Evolutionary conservation across 345 rosid genomes (phyloP).

Genomic region (Eucalyptus marginata): DNA sequence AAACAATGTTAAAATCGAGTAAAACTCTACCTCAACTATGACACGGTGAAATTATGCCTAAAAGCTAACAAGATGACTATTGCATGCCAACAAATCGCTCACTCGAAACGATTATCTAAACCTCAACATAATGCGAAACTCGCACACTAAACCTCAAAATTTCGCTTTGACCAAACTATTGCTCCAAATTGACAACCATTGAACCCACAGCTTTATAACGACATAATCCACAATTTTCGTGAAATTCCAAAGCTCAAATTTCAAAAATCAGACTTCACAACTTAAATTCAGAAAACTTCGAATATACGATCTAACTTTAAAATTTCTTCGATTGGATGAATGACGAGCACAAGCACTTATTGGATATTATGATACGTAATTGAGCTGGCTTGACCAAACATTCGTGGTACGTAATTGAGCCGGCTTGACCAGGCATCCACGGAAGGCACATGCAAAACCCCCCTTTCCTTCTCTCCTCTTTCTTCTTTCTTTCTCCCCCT

Average conservation of each 20-base stretch:
- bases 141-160: fast-evolving
- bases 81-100: fast-evolving
- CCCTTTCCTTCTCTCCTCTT: too few species aligned
- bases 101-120: neutral
- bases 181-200: fast-evolving
- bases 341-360: fast-evolving
- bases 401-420: too few species aligned
- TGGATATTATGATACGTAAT: too few species aligned
- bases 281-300: too few species aligned
- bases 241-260: neutral
- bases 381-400: too few species aligned
- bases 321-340: too few species aligned
- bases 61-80: neutral
- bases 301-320: fast-evolving
- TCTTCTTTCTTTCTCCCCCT: too few species aligned
- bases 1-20: fast-evolving
- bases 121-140: neutral
- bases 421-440: too few species aligned
- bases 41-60: fast-evolving
- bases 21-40: neutral
- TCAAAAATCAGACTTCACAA: too few species aligned
- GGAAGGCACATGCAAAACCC: too few species aligned
- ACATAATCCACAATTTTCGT: too few species aligned
- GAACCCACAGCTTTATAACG: fast-evolving
- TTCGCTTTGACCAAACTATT: fast-evolving